Evolutionary conservation across 2,329 filamentous ascomycete genomes (phyloP).

Genomic region (Curvularia sp.): DNA sequence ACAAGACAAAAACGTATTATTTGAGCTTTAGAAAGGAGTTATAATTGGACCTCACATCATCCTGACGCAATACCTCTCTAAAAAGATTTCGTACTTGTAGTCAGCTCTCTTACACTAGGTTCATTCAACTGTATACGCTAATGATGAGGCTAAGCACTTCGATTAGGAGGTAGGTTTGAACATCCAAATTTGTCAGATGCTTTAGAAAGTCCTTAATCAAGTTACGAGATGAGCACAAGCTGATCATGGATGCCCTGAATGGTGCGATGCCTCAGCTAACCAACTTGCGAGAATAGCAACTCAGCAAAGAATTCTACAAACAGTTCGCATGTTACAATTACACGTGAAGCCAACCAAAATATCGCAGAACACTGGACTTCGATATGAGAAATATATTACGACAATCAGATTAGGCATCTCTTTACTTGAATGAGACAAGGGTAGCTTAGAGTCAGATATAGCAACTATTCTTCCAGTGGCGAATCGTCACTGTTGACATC

Average conservation of each 20-base stretch:
- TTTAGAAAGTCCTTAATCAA: neutral
- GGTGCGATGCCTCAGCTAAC: neutral
- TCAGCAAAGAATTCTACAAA: neutral
- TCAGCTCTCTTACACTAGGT: neutral
- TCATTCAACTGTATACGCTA: neutral
- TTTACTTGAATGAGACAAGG: neutral
- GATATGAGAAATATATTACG: neutral
- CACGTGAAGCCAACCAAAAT: neutral
- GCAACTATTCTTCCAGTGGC: neutral
- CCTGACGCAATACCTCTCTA: neutral
- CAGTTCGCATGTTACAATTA: neutral
- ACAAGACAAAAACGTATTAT: neutral
- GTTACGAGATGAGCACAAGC: neutral
- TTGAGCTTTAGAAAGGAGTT: neutral
- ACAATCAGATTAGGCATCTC: neutral
- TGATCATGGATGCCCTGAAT: neutral
- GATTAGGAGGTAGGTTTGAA: neutral
- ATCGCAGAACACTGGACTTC: neutral
- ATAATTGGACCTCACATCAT: neutral
- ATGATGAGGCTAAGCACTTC: neutral
- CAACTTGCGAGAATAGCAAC: neutral
- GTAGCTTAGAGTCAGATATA: neutral
- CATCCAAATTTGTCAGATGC: neutral
- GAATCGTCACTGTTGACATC: neutral
- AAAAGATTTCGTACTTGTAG: neutral